Conservation (phyloP, 73 alveolate species). For the Paramecium pentaurelia region DNA sequence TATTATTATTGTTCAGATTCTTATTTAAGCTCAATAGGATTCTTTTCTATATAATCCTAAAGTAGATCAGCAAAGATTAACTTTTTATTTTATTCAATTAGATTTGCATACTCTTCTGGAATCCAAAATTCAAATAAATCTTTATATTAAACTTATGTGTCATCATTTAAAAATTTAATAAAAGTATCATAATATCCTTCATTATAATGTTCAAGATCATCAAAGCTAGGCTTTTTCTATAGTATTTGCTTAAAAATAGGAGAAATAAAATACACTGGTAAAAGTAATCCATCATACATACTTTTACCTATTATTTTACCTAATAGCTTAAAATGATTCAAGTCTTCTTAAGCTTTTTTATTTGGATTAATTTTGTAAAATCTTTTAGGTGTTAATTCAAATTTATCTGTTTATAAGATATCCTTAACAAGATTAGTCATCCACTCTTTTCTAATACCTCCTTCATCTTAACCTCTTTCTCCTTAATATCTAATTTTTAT, state of each 20-base stretch:
- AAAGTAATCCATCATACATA: not conserved
- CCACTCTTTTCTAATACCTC: slow-evolving; percentile 46
- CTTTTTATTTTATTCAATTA: not conserved
- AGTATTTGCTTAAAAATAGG: slow-evolving; percentile 18
- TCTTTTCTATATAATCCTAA: not conserved
- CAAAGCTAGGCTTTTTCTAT: not conserved
- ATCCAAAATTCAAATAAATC: slow-evolving; percentile 45
- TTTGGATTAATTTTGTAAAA: slow-evolving; percentile 9
- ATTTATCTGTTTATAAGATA: slow-evolving; percentile 22
- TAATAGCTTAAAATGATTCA: not conserved
- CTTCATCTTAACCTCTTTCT: slow-evolving; percentile 51
- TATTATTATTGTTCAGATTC: not conserved
- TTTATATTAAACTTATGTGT: not conserved
- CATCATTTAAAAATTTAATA: slow-evolving; percentile 27
- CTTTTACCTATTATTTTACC: not conserved
- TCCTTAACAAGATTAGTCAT: slow-evolving; percentile 46
- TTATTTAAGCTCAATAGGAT: not conserved
- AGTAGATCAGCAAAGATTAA: not conserved
- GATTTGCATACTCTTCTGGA: not conserved
- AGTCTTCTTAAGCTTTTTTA: slow-evolving; percentile 22
- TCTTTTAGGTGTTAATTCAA: not conserved
- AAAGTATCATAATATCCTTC: slow-evolving; percentile 46
- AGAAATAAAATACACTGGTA: not conserved
- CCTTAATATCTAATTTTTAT: slow-evolving; percentile 10
- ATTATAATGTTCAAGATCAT: slow-evolving; percentile 45